phyloP scores from a whole-genome alignment of 1,139 yeast genomes.

The Sugiyamaella japonica region DNA sequence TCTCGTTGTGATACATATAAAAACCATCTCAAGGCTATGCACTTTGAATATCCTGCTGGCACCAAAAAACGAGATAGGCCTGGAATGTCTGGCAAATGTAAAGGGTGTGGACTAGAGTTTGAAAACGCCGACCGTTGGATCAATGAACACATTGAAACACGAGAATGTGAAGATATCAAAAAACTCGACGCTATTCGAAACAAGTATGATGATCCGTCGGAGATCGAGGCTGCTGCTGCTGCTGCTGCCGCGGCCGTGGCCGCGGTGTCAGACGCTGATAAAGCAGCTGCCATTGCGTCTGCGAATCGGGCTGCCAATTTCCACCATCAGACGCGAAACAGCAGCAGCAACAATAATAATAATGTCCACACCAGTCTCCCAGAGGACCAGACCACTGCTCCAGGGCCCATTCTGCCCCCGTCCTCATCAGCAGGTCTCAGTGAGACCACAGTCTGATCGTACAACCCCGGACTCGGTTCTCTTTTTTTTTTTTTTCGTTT shows the following conservation, averaged over 20 bases:
- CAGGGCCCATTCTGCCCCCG: slow-evolving; percentile 17
- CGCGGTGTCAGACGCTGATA: slow-evolving; percentile 9
- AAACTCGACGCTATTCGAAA: slow-evolving; percentile 18
- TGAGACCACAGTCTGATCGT: slow-evolving; percentile 9
- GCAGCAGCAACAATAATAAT: background rate
- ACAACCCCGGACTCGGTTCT: too few relatives aligned
- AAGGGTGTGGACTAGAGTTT: slow-evolving; percentile 68
- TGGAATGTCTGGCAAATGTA: slow-evolving; percentile 69
- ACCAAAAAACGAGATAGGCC: slow-evolving; percentile 76
- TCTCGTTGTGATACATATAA: slow-evolving; percentile 89
- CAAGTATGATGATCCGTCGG: slow-evolving; percentile 10
- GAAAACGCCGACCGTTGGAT: slow-evolving; percentile 79
- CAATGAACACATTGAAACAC: slow-evolving; percentile 62
- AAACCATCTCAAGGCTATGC: slow-evolving; percentile 86
- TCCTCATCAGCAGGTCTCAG: slow-evolving; percentile 13
- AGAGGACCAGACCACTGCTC: slow-evolving; percentile 3
- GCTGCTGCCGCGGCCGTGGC: slow-evolving; percentile 16
- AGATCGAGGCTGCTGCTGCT: slow-evolving; percentile 13
- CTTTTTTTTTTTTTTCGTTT: slow-evolving; percentile 1
- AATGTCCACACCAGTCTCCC: background rate
- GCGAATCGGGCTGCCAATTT: slow-evolving; percentile 2
- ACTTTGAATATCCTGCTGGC: slow-evolving; percentile 85
- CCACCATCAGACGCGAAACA: background rate
- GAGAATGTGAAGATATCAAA: slow-evolving; percentile 33
- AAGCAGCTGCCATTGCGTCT: slow-evolving; percentile 6